Percentiles rank a stretch among this genome's conserved stretches.
Conservation (phyloP, 2,329 filamentous ascomycete genomes). For the Cephalotrichum gorgonifer region DNA sequence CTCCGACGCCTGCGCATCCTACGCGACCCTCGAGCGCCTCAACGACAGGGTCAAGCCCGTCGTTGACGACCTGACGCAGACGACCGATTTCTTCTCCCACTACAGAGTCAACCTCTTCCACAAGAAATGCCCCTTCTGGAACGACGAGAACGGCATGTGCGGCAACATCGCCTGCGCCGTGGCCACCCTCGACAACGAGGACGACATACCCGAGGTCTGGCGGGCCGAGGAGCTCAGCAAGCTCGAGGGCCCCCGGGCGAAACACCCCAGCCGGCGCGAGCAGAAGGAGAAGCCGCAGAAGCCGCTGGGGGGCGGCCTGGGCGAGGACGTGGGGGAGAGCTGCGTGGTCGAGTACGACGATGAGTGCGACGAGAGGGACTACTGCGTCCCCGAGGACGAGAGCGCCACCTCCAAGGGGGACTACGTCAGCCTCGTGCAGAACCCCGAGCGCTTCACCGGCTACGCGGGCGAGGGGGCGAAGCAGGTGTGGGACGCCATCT, state of each 20-base stretch:
- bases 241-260: constrained; percentile 81
- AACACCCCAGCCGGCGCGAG: constrained; percentile 68
- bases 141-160: constrained; percentile 85
- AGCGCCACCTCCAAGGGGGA: constrained; percentile 78
- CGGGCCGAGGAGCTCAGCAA: constrained; percentile 85
- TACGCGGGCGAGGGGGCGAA: constrained; percentile 76
- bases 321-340: constrained; percentile 82
- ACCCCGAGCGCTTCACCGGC: constrained; percentile 62
- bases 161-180: constrained; percentile 96
- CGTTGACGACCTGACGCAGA: constrained; percentile 69
- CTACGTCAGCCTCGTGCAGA: constrained; percentile 29
- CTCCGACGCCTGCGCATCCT: constrained; percentile 89
- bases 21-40: constrained; percentile 75
- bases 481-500: constrained; percentile 94
- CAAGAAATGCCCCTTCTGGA: constrained; percentile 93
- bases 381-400: constrained; percentile 93
- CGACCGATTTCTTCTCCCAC: constrained; percentile 96
- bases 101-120: constrained; percentile 93
- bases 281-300: constrained; percentile 60
- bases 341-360: constrained; percentile 97
- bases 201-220: constrained; percentile 88
- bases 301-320: constrained; percentile 73
- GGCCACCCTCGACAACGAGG: constrained; percentile 88
- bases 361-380: constrained; percentile 92
- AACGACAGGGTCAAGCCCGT: constrained; percentile 69